Evolutionary conservation across 2,329 filamentous ascomycete genomes (phyloP), one percentile per base, ranked within the genome.

Genomic region (Zymoseptoria brevis): DNA sequence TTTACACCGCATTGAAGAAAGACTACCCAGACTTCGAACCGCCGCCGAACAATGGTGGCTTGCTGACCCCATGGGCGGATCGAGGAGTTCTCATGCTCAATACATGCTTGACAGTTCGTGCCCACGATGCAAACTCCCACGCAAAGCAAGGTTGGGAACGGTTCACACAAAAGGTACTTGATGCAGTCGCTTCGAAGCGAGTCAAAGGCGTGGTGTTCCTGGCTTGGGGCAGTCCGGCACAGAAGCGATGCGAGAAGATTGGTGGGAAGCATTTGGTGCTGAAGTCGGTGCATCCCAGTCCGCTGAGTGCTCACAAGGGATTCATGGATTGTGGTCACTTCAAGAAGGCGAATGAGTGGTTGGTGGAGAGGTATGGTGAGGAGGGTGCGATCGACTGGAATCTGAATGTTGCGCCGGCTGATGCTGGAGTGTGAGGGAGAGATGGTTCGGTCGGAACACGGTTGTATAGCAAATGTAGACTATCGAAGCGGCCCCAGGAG

Each of bases 71-170:
- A 0, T 99, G 94, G 94, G 93, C 94, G 0, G 88, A 96, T 67
- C 87, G 88, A 55, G 94, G 94, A 54, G 92, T 99, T 4, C 81
- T 99, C 50, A 82, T 99, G 76, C 83, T 99, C 65, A 99, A 99
- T 74, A 95, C 94, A 0, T 96, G 91, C 73, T 80, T 99, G 57
- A 99, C 94, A 0, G 94, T 99, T 19, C 88, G 90, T 22, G 90
- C 90, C 0, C 89, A 95, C 71, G 85, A 95, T 67, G 87, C 94
- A 53, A 93, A 94, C 73, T 89, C 85, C 26, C 94, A 99, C 74
- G 79, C 88, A 2, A 87, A 88, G 68, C 87, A 87, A 63, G 94
- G 94, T 16, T 99, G 94, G 94, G 94, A 99, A 75, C 81, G 81
- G 51, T 89, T 99, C 72, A 99, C 93, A 19, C 92, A 96, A 72